Conservation (phyloP, 1,284 basidiomycete species). For the Gymnopus androsaceus region DNA sequence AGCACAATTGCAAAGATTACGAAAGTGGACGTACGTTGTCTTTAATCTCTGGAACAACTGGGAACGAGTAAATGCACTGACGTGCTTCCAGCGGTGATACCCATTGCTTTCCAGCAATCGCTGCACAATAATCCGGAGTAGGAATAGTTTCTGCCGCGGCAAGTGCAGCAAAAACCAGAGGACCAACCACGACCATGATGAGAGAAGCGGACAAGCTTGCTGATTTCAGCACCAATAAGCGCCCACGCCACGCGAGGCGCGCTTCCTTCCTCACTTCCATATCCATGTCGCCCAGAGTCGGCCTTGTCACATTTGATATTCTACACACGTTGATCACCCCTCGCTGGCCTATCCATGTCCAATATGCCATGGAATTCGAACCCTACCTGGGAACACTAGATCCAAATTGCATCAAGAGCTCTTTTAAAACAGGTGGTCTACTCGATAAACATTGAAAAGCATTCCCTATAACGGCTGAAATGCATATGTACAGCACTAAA, state of each 20-base stretch:
- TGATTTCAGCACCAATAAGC: not conserved
- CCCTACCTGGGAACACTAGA: constrained; percentile 62
- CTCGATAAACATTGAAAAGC: not conserved
- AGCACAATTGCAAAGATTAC: not conserved
- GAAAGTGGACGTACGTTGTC: constrained; percentile 41
- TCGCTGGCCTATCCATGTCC: constrained; percentile 63
- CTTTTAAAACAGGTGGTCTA: constrained; percentile 67
- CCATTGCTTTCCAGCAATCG: constrained; percentile 54
- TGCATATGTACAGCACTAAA: constrained; percentile 52
- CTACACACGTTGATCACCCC: constrained; percentile 70
- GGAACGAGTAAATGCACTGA: constrained; percentile 49
- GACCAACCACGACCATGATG: not conserved
- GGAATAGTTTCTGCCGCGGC: not conserved
- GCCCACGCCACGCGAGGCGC: not conserved
- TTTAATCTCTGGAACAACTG: constrained; percentile 45
- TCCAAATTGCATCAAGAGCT: constrained; percentile 49
- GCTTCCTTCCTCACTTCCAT: not conserved
- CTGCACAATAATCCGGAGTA: constrained; percentile 46
- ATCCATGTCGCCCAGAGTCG: constrained; percentile 38
- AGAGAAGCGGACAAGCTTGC: not conserved
- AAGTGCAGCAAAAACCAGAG: not conserved
- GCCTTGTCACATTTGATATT: constrained; percentile 72
- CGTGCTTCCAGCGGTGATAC: constrained; percentile 51
- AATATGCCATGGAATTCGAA: constrained; percentile 67
- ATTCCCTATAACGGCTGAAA: not conserved